phyloP scores from a whole-genome alignment of 108 stramenopile genomes.

The Pseudonitzschia delicatissima region DNA sequence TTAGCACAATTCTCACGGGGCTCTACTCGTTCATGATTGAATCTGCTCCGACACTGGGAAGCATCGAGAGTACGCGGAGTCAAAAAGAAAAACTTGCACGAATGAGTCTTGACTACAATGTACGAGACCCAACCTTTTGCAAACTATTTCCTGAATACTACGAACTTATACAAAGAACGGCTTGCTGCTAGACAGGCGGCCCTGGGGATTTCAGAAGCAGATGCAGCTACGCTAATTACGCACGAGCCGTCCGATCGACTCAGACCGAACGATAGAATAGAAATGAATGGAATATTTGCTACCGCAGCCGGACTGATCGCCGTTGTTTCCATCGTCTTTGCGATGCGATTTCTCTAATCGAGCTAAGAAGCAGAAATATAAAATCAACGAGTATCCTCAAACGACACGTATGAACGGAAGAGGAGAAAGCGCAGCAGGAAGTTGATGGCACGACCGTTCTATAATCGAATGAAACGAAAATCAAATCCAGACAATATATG shows the following conservation, averaged over 20 bases:
- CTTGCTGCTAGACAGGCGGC: slow-evolving; percentile 37
- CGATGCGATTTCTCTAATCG: slow-evolving; percentile 51
- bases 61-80: slow-evolving; percentile 69
- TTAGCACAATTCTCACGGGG: slow-evolving; percentile 92
- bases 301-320: slow-evolving; percentile 65
- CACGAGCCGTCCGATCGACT: slow-evolving; percentile 6
- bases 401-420: no score
- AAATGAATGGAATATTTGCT: slow-evolving; percentile 39
- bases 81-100: slow-evolving; percentile 75
- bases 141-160: slow-evolving; percentile 81
- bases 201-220: slow-evolving; percentile 9
- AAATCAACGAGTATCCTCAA: no score
- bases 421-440: no score
- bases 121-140: slow-evolving; percentile 61
- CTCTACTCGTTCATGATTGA: slow-evolving; percentile 97
- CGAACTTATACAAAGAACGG: slow-evolving; percentile 56
- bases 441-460: no score
- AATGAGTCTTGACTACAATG: slow-evolving; percentile 84
- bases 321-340: slow-evolving; percentile 62
- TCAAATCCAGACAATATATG: no score
- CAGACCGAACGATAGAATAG: slow-evolving; percentile 20
- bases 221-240: not conserved
- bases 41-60: slow-evolving; percentile 81
- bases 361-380: no score
- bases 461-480: no score